These are phyloP conservation scores for Nosema muscidifuracis DNA, from an alignment of 371 early-diverging fungal species.

Conservation along the genomic window DNA sequence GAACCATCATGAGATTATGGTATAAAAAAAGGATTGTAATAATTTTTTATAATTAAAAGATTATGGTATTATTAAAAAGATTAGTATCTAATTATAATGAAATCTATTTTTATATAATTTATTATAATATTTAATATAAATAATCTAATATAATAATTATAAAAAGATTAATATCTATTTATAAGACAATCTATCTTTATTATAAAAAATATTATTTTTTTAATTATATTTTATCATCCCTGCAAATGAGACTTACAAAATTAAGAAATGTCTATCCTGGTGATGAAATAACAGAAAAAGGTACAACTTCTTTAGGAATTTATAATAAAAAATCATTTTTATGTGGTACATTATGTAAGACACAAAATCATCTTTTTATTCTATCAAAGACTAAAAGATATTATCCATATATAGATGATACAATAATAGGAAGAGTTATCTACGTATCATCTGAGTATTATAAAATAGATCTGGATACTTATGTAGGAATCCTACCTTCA, in stretches of 20 bases:
- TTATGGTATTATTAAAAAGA: no score
- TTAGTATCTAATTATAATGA: no score
- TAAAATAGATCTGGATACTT: constrained; percentile 45
- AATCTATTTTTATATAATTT: no score
- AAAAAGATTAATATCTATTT: no score
- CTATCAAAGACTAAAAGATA: constrained; percentile 46
- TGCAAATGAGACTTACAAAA: constrained; percentile 6
- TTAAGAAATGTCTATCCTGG: constrained; percentile 39
- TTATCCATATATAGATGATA: constrained; percentile 50
- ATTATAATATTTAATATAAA: no score
- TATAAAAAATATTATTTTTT: no score
- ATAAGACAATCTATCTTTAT: no score
- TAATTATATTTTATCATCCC: no score
- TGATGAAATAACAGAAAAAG: constrained; percentile 28
- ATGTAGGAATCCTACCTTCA: constrained; percentile 48
- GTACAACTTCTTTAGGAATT: constrained; percentile 25
- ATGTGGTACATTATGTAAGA: constrained; percentile 24
- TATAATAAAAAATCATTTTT: constrained; percentile 16
- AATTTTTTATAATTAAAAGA: no score
- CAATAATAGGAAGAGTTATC: constrained; percentile 57
- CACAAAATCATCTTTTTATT: constrained; percentile 19
- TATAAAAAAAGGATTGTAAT: no score
- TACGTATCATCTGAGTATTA: constrained; percentile 48
- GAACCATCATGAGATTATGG: no score
- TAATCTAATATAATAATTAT: no score